phyloP scores from a whole-genome alignment of 2,329 filamentous ascomycete genomes.

The Metarhizium album region DNA sequence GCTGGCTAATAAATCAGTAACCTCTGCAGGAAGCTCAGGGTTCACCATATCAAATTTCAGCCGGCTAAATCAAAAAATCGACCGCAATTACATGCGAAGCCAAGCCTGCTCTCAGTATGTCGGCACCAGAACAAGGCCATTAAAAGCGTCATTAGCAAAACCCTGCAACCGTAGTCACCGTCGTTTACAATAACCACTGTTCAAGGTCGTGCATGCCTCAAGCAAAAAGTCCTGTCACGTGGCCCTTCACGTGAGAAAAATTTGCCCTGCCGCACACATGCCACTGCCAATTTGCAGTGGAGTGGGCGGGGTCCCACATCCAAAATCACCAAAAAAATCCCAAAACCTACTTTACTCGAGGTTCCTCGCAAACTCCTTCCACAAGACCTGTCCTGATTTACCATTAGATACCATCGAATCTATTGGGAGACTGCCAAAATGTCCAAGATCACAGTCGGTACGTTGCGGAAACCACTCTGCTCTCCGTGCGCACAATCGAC shows the following conservation, averaged over 20 bases:
- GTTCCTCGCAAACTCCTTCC: constrained; percentile 7
- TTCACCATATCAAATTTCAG: constrained; percentile 10
- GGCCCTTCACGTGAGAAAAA: constrained; percentile 21
- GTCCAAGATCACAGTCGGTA: constrained; percentile 78
- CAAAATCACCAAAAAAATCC: constrained; percentile 16
- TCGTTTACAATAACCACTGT: background rate
- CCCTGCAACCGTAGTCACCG: background rate
- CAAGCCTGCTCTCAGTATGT: background rate
- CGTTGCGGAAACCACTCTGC: constrained; percentile 9
- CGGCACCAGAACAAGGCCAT: background rate
- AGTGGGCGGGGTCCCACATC: constrained; percentile 14
- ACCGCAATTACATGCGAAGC: constrained; percentile 2
- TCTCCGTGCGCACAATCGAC: background rate
- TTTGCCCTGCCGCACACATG: constrained; percentile 22
- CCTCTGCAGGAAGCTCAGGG: constrained; percentile 13
- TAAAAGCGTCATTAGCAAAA: background rate
- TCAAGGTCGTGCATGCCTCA: background rate
- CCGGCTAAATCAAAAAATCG: background rate
- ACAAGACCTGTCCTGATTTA: constrained; percentile 35
- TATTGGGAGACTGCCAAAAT: constrained; percentile 84
- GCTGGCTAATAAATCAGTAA: constrained; percentile 24
- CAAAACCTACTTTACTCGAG: constrained; percentile 7
- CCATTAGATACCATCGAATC: constrained; percentile 58
- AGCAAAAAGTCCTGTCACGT: constrained; percentile 16
- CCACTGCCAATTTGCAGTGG: constrained; percentile 13